phyloP scores from a whole-genome alignment of 2,329 filamentous ascomycete genomes.

The Lachnellula hyalina region DNA sequence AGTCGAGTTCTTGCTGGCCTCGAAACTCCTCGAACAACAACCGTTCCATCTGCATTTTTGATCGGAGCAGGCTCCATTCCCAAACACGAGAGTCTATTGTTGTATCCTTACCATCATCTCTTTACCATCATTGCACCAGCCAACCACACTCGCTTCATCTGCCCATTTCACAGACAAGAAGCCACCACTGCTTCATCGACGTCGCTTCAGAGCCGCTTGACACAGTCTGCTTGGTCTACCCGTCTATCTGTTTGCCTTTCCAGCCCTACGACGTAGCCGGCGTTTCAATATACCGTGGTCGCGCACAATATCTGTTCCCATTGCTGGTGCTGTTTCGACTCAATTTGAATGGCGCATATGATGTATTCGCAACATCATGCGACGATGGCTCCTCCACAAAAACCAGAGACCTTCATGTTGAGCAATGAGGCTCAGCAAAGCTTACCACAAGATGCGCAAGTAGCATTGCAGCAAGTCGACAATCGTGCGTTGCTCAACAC shows the following conservation, averaged over 20 bases:
- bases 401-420: conserved; percentile 98
- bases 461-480: conserved; percentile 96
- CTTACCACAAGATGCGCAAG: conserved; percentile 91
- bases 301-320: conserved; percentile 16
- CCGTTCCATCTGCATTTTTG: conserved; percentile 30
- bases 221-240: conserved; percentile 10
- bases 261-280: conserved; percentile 19
- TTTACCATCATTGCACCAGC: conserved; percentile 3
- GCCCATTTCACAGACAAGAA: conserved; percentile 19
- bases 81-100: conserved; percentile 12
- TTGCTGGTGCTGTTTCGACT: conserved; percentile 25
- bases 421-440: conserved; percentile 96
- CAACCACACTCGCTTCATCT: conserved; percentile 28
- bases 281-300: conserved; percentile 26
- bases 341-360: conserved; percentile 33
- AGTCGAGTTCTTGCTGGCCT: conserved; percentile 33
- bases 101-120: conserved; percentile 18
- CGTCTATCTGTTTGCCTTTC: conserved; percentile 7
- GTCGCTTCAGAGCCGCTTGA: conserved; percentile 20
- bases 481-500: conserved; percentile 63
- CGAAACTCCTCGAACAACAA: conserved; percentile 32
- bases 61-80: conserved; percentile 31
- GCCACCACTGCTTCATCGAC: conserved; percentile 28
- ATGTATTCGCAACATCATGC: conserved; percentile 78
- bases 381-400: conserved; percentile 86